A percentile compares a stretch with the other conserved stretches of the same genome.
These are phyloP conservation scores for Scytalidium sp. DNA, from an alignment of 2,329 filamentous ascomycete species.

Conservation along the genomic window DNA sequence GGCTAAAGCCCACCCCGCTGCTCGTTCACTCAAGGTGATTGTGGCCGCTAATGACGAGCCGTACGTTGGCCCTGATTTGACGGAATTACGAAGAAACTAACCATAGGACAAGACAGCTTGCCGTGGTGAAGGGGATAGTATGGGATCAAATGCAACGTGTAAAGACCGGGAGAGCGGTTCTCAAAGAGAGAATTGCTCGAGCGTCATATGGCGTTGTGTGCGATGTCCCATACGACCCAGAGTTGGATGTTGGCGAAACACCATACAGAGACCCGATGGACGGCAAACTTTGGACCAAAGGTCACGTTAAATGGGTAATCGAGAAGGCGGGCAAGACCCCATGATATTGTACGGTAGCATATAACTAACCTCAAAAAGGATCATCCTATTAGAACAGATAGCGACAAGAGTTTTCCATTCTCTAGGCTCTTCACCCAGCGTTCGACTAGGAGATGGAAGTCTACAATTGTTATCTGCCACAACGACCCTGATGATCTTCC, in stretches of 20 bases:
- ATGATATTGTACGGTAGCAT: neutral
- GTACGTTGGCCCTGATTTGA: too few relatives aligned
- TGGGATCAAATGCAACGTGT: slow-evolving; percentile 48
- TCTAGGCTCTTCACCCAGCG: slow-evolving; percentile 29
- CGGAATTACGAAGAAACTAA: too few relatives aligned
- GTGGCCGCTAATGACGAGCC: too few relatives aligned
- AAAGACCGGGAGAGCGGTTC: slow-evolving; percentile 37
- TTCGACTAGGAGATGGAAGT: slow-evolving; percentile 33
- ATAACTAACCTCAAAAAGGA: slow-evolving; percentile 27
- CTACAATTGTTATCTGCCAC: slow-evolving; percentile 37
- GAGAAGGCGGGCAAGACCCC: slow-evolving; percentile 24
- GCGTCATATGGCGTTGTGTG: slow-evolving; percentile 41
- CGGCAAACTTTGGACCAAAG: slow-evolving; percentile 34
- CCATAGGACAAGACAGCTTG: slow-evolving; percentile 51
- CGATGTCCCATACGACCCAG: slow-evolving; percentile 33
- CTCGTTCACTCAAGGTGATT: slow-evolving; percentile 33
- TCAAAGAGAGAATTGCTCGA: slow-evolving; percentile 38
- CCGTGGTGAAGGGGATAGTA: slow-evolving; percentile 51
- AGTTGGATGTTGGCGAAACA: slow-evolving; percentile 33
- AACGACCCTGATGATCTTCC: slow-evolving; percentile 35
- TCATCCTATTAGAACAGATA: slow-evolving; percentile 34
- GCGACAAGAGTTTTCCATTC: slow-evolving; percentile 24
- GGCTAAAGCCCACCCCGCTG: slow-evolving; percentile 32
- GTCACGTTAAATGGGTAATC: slow-evolving; percentile 42
- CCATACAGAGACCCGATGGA: slow-evolving; percentile 31